phyloP scores from a whole-genome alignment of 805 yeast species.

The Ogataea trehalophila region DNA sequence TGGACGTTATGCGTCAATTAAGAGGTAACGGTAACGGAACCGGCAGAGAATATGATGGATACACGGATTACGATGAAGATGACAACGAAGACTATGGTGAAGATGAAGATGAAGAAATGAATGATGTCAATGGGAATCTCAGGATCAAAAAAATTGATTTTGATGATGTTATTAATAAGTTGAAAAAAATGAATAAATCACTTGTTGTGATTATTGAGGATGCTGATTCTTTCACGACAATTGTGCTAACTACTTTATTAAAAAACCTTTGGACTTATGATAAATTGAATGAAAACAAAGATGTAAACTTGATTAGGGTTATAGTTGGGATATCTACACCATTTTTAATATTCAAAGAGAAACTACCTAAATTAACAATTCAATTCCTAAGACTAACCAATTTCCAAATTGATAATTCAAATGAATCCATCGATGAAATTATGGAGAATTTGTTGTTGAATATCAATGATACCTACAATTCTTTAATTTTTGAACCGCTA shows the following conservation, averaged over 20 bases:
- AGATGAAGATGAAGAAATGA: slow-evolving; percentile 11
- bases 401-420: slow-evolving; percentile 29
- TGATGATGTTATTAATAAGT: slow-evolving; percentile 19
- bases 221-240: slow-evolving; percentile 30
- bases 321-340: slow-evolving; percentile 33
- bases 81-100: slow-evolving; percentile 9
- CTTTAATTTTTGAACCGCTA: slow-evolving; percentile 30
- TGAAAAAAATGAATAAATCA: slow-evolving; percentile 8
- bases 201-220: slow-evolving; percentile 30
- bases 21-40: slow-evolving; percentile 1
- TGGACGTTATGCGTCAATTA: slow-evolving; percentile 15
- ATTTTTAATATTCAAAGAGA: slow-evolving; percentile 30
- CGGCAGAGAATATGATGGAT: background rate
- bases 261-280: slow-evolving; percentile 22
- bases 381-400: slow-evolving; percentile 20
- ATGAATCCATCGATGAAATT: slow-evolving; percentile 26
- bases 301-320: slow-evolving; percentile 12
- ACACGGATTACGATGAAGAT: slow-evolving; percentile 3
- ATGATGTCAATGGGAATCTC: slow-evolving; percentile 7
- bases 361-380: slow-evolving; percentile 23
- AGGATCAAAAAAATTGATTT: slow-evolving; percentile 19
- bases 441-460: slow-evolving; percentile 30
- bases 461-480: slow-evolving; percentile 27
- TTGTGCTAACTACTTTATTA: slow-evolving; percentile 21
- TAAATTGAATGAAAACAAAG: slow-evolving; percentile 3